A percentile compares a stretch with the other conserved stretches of the same genome.
Conservation (phyloP, 2,329 filamentous ascomycete species). For the Trichoderma sp. region DNA sequence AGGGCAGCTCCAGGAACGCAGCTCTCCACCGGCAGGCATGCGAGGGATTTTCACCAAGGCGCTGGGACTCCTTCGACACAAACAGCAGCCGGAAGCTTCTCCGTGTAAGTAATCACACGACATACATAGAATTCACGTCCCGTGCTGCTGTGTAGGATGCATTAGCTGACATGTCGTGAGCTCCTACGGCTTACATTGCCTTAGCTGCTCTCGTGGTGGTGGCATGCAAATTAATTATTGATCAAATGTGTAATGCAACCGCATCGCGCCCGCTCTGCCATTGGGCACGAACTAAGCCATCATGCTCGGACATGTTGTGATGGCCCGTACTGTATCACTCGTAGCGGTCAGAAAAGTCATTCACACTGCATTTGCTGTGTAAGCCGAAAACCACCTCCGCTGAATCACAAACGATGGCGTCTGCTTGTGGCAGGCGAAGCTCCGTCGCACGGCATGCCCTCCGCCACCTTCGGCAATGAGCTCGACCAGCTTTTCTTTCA, state of each 20-base stretch:
- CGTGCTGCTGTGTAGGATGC: not conserved
- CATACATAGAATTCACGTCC: not conserved
- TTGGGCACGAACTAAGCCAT: not conserved
- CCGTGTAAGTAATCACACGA: too few species aligned
- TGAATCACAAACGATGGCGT: slow-evolving; percentile 17
- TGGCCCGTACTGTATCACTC: too few species aligned
- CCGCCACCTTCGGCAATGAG: slow-evolving; percentile 18
- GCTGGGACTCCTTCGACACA: not conserved
- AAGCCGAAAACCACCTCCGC: not conserved
- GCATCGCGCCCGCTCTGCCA: not conserved
- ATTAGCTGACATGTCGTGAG: slow-evolving; percentile 21
- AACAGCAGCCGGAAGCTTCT: too few species aligned
- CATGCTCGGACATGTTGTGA: too few species aligned
- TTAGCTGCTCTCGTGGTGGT: not conserved
- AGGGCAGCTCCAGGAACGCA: slow-evolving; percentile 18
- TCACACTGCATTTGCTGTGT: not conserved
- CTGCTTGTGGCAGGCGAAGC: slow-evolving; percentile 6
- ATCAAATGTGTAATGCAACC: not conserved
- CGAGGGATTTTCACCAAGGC: slow-evolving; percentile 16
- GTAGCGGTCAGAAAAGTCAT: not conserved
- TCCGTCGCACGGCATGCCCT: slow-evolving; percentile 21
- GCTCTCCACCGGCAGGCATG: slow-evolving; percentile 2
- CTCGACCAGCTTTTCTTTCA: not conserved
- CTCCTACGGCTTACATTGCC: slow-evolving; percentile 15
- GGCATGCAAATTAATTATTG: not conserved